These are phyloP conservation scores for Nidula microcarpa DNA, from an alignment of 768 basidiomycete genomes.

Conservation along the genomic window DNA sequence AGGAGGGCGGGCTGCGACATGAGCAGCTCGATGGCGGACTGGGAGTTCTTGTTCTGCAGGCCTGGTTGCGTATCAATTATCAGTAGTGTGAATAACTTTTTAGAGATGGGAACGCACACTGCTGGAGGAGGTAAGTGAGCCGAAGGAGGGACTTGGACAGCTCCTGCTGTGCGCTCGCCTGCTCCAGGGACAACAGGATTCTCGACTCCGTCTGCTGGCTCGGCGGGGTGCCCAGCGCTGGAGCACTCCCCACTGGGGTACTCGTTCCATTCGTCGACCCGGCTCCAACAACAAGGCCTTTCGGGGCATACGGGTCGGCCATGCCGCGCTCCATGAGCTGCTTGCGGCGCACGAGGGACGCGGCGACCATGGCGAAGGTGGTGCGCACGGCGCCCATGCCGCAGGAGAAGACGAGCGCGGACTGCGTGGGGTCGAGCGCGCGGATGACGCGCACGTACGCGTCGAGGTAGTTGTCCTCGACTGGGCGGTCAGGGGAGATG, in stretches of 20 bases:
- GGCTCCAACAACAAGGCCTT: slow-evolving; percentile 15
- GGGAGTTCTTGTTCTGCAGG: slow-evolving; percentile 59
- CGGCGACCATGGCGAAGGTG: slow-evolving; percentile 97
- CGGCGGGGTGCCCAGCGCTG: slow-evolving; percentile 42
- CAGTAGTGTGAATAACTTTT: background rate
- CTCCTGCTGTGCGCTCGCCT: slow-evolving; percentile 79
- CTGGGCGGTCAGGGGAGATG: slow-evolving; percentile 89
- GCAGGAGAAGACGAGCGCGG: slow-evolving; percentile 90
- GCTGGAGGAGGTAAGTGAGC: slow-evolving; percentile 80
- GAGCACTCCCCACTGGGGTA: slow-evolving; percentile 7
- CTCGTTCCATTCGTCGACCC: slow-evolving; percentile 2
- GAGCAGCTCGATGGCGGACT: slow-evolving; percentile 82
- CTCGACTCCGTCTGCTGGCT: slow-evolving; percentile 54
- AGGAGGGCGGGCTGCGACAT: slow-evolving; percentile 76
- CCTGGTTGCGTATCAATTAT: slow-evolving; percentile 33
- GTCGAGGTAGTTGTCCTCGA: slow-evolving; percentile 97
- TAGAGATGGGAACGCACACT: slow-evolving; percentile 40
- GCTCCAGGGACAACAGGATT: slow-evolving; percentile 64
- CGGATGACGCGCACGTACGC: slow-evolving; percentile 84
- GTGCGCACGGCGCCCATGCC: slow-evolving; percentile 97
- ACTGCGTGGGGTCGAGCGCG: slow-evolving; percentile 71
- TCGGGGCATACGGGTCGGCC: slow-evolving; percentile 73
- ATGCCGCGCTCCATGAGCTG: slow-evolving; percentile 64
- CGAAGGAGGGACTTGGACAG: slow-evolving; percentile 69
- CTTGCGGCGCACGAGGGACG: slow-evolving; percentile 79